A percentile compares a stretch with the other conserved stretches of the same genome.
Conservation (phyloP, 2,329 filamentous ascomycete genomes). For the Talaromyces rugulosus region DNA sequence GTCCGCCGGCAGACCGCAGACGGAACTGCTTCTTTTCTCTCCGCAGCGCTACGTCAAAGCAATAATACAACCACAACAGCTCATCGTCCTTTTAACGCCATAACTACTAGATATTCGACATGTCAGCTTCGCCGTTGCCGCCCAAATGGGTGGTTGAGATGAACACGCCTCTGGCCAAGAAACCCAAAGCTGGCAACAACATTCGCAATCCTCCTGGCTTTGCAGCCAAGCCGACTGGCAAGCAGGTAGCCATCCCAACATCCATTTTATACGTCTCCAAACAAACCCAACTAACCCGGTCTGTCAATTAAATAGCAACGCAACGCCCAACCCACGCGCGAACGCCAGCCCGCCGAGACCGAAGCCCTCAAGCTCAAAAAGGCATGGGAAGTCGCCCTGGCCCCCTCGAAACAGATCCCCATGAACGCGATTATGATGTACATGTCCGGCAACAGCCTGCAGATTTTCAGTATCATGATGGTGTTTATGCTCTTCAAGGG, state of each 20-base stretch:
- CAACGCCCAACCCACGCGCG: constrained; percentile 43
- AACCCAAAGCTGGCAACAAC: constrained; percentile 59
- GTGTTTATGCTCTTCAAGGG: constrained; percentile 99
- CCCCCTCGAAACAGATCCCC: constrained; percentile 85
- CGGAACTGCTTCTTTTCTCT: background rate
- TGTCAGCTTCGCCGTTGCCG: constrained; percentile 40
- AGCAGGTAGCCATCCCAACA: constrained; percentile 50
- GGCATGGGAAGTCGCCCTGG: constrained; percentile 94
- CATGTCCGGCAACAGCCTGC: constrained; percentile 97
- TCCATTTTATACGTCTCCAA: constrained; percentile 14
- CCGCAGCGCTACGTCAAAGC: background rate
- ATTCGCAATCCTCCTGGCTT: constrained; percentile 87
- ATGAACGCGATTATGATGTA: constrained; percentile 99
- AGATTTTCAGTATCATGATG: constrained; percentile 99
- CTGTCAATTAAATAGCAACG: constrained; percentile 13
- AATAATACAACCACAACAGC: background rate
- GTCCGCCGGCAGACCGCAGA: background rate
- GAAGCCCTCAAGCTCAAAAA: constrained; percentile 97
- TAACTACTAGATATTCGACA: constrained; percentile 15
- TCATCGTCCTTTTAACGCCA: background rate
- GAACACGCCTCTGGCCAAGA: constrained; percentile 62
- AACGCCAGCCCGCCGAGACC: constrained; percentile 73
- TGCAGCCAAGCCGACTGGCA: constrained; percentile 46
- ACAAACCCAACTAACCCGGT: constrained; percentile 19
- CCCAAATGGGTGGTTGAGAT: constrained; percentile 84